A percentile compares a stretch with the other conserved stretches of the same genome.
These are phyloP conservation scores for Oryza punctata DNA, from an alignment of 176 grass and related monocot species.

Conservation along the genomic window DNA sequence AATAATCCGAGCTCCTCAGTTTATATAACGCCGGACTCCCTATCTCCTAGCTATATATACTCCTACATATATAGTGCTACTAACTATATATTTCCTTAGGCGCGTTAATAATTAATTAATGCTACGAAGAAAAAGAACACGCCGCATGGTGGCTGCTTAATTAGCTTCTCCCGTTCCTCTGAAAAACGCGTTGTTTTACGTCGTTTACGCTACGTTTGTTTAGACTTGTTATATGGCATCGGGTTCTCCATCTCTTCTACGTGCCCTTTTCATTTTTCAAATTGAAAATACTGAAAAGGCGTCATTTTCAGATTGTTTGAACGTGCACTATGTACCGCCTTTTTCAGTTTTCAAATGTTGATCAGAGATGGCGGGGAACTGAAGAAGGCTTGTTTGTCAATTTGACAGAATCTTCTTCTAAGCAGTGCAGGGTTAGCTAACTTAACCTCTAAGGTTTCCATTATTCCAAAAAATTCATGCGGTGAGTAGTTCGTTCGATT, in stretches of 20 bases:
- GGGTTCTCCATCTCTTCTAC: too few relatives aligned
- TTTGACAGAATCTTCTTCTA: background rate
- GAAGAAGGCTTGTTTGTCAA: background rate
- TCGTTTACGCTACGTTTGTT: background rate
- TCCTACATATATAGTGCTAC: background rate
- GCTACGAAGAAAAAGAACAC: background rate
- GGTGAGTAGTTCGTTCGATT: background rate
- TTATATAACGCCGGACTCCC: background rate
- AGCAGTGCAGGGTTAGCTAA: background rate
- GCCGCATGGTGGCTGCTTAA: background rate
- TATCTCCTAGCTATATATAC: too few relatives aligned
- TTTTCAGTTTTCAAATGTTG: background rate
- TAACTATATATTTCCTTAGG: background rate
- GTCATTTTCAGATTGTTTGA: background rate
- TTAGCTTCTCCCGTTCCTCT: background rate
- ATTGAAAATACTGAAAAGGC: too few relatives aligned
- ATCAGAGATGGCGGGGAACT: background rate
- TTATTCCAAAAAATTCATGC: background rate
- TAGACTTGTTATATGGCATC: too few relatives aligned
- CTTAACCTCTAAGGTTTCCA: background rate
- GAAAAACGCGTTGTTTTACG: background rate
- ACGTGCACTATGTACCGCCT: background rate
- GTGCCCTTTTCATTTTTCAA: too few relatives aligned
- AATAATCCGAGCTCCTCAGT: background rate
- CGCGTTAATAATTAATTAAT: background rate